A percentile compares a stretch with the other conserved stretches of the same genome.
phyloP scores from a whole-genome alignment of 768 basidiomycete genomes.

The Suillus subalutaceus region DNA sequence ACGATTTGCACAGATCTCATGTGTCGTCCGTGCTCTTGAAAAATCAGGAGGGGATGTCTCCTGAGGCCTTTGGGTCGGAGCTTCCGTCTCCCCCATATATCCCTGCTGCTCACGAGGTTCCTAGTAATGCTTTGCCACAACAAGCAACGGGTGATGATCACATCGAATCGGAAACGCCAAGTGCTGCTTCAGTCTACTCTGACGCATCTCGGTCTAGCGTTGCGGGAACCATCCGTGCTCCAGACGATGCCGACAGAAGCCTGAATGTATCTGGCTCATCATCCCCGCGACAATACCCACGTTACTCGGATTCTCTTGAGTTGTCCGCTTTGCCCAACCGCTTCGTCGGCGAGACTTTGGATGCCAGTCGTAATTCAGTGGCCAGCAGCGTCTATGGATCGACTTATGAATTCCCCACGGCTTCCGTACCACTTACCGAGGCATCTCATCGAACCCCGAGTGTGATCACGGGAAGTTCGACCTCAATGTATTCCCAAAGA shows the following conservation, averaged over 20 bases:
- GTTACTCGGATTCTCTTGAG: neutral
- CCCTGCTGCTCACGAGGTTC: neutral
- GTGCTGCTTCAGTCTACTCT: neutral
- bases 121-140: conserved; percentile 9
- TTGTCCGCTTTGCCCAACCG: conserved; percentile 6
- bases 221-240: conserved; percentile 2
- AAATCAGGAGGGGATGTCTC: conserved; percentile 15
- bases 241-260: conserved; percentile 2
- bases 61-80: conserved; percentile 8
- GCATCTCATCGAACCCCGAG: neutral
- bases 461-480: conserved; percentile 5
- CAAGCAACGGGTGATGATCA: neutral
- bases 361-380: conserved; percentile 11
- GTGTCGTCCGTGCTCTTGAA: conserved; percentile 14
- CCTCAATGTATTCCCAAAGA: conserved; percentile 14
- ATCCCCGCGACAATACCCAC: neutral
- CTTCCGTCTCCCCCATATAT: conserved; percentile 5
- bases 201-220: conserved; percentile 3
- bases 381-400: conserved; percentile 6
- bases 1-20: conserved; percentile 10
- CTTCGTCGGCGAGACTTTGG: conserved; percentile 4
- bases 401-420: conserved; percentile 1
- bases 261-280: conserved; percentile 7
- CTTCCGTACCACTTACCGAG: neutral
- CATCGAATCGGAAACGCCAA: neutral